Evolutionary conservation across 2,329 filamentous ascomycete species (phyloP), one percentile per base, ranked within the genome.

Genomic region (Clarireedia monteithiana): DNA sequence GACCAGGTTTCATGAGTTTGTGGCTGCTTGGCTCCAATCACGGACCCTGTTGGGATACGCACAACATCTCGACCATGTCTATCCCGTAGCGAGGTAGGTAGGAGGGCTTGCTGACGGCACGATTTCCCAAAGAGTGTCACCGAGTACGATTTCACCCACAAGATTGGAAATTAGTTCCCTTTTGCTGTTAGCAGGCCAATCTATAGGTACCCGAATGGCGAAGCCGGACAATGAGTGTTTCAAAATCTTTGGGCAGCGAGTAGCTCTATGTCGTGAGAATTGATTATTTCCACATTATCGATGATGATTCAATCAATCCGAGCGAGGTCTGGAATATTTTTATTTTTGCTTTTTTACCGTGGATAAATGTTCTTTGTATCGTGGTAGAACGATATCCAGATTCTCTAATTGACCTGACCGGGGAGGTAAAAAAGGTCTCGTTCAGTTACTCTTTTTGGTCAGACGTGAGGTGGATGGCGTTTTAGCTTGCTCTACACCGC

Each of bases 401-500:
- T 30, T 47, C 27, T 15, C 12, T 5, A 50, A n/a, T 14, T 9
- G 12, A 46, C 30, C 10, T 34, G 30, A 34, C 30, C 30, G 30
- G 23, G 20, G 23, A 24, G 27, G 20, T 2, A 27, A 47, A 24
- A n/a, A 7, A 9, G 7, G 20, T 50, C 51, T 45, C 51, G 53
- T 48, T 49, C 51, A 51, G 46, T 49, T 48, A 50, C 55, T 49
- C 48, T 60, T 58, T 57, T 38, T 36, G 24, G 44, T 20, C 52
- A 27, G 23, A 38, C 38, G 38, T 50, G 26, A 55, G 47, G 53
- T 55, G 53, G 47, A 55, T 55, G 53, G 47, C 53, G 47, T 40
- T 50, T 50, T 55, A 64, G 64, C 61, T 60, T 63, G 60, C 45
- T 39, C 59, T 59, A 59, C 63, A 66, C 63, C 63, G 63, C 63